Evolutionary conservation across 2,329 filamentous ascomycete species (phyloP).

Genomic region (Davidsoniella neocaledoniae): DNA sequence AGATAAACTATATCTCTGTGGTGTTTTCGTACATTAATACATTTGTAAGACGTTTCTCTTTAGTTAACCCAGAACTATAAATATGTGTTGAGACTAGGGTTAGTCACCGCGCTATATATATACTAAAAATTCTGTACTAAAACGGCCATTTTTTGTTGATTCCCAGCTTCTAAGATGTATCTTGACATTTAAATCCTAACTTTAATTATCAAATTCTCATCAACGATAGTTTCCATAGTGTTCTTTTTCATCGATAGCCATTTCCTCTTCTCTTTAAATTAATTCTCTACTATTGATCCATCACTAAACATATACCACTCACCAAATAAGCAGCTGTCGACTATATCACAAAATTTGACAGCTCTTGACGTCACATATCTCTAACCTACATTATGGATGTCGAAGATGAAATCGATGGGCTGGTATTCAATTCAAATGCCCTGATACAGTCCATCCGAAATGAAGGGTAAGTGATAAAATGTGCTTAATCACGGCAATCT

Average conservation of each 20-base stretch:
- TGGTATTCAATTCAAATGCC: slow-evolving; percentile 4
- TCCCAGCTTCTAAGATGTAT: no score
- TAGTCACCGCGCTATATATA: not conserved
- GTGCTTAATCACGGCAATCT: not conserved
- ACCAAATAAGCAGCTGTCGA: no score
- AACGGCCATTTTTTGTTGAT: no score
- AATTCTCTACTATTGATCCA: no score
- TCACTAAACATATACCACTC: no score
- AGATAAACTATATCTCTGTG: not conserved
- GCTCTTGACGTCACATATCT: not conserved
- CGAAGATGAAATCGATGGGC: slow-evolving; percentile 4
- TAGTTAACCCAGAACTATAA: not conserved
- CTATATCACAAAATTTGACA: no score
- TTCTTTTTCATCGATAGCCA: no score
- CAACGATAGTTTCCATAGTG: no score
- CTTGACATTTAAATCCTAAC: no score
- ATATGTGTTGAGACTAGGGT: not conserved
- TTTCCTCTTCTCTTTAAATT: no score
- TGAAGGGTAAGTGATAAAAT: slow-evolving; percentile 5
- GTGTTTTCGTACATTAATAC: not conserved
- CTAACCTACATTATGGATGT: not conserved
- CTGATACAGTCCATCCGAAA: slow-evolving; percentile 10
- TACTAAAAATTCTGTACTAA: no score
- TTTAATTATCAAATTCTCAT: no score
- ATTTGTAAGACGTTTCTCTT: not conserved